Conservation (phyloP, 2,329 filamentous ascomycete species). For the Fusarium irregulare region DNA sequence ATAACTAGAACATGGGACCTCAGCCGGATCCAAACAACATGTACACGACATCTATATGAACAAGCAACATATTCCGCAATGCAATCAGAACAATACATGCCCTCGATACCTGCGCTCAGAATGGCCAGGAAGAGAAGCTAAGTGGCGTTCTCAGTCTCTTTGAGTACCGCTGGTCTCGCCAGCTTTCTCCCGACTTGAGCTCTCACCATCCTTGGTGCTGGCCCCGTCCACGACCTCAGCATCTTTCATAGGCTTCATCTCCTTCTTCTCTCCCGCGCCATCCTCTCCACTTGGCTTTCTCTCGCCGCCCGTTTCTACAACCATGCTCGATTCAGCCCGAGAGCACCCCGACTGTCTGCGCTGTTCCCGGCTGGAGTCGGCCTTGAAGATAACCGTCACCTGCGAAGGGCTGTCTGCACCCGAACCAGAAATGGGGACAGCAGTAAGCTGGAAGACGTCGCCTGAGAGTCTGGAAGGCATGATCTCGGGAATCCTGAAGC, state of each 20-base stretch:
- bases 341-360: neutral
- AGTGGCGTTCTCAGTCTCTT: neutral
- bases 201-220: neutral
- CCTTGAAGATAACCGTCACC: neutral
- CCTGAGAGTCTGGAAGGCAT: neutral
- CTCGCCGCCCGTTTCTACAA: neutral
- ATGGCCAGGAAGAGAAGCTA: neutral
- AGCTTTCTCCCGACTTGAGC: neutral
- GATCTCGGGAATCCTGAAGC: conserved; percentile 7
- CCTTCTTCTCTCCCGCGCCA: no score
- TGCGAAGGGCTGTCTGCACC: neutral
- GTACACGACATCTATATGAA: neutral
- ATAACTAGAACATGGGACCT: neutral
- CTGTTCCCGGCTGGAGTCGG: neutral
- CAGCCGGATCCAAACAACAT: neutral
- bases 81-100: neutral
- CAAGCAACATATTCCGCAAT: neutral
- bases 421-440: neutral
- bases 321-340: neutral
- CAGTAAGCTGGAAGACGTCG: neutral
- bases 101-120: neutral
- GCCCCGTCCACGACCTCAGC: neutral
- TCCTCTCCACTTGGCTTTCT: neutral
- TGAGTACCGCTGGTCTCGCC: neutral
- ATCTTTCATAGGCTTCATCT: neutral